phyloP scores from a whole-genome alignment of 495 filamentous ascomycete species.

The Hypoxylon cercidicola region DNA sequence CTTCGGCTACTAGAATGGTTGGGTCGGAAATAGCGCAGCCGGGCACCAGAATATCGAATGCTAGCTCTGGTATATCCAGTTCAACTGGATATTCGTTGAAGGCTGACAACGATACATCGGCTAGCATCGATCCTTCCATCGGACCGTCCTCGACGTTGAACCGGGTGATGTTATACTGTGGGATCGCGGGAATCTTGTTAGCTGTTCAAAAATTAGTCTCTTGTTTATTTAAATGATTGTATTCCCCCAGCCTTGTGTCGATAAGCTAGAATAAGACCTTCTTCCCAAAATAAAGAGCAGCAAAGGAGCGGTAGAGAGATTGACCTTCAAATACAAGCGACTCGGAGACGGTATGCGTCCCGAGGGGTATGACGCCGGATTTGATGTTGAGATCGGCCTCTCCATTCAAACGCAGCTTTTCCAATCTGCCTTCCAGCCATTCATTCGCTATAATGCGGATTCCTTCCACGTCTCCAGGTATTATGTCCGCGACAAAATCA shows the following conservation, averaged over 20 bases:
- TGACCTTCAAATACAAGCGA: constrained; percentile 83
- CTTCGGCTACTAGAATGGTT: constrained; percentile 72
- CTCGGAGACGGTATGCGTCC: constrained; percentile 75
- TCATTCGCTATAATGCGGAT: constrained; percentile 85
- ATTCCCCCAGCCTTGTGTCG: constrained; percentile 2
- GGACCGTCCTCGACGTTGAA: constrained; percentile 79
- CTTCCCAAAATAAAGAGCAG: constrained; percentile 61
- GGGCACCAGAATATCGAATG: constrained; percentile 84
- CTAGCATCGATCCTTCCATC: constrained; percentile 72
- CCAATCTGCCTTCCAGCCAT: constrained; percentile 83
- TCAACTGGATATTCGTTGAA: constrained; percentile 79
- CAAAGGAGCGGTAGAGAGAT: constrained; percentile 68
- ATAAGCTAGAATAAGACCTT: constrained; percentile 53
- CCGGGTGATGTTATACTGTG: constrained; percentile 78
- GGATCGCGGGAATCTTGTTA: constrained; percentile 77
- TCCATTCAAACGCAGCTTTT: constrained; percentile 72
- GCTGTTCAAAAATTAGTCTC: constrained; percentile 53
- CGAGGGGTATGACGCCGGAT: constrained; percentile 80
- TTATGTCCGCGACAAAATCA: constrained; percentile 79
- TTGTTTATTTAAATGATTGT: constrained; percentile 25
- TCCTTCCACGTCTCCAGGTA: constrained; percentile 78
- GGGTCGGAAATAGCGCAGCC: constrained; percentile 78
- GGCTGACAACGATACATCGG: constrained; percentile 75
- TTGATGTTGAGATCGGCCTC: constrained; percentile 75
- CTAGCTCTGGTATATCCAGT: constrained; percentile 78